Conservation (phyloP, 1,284 basidiomycete genomes). For the Heterobasidion parviporum region DNA sequence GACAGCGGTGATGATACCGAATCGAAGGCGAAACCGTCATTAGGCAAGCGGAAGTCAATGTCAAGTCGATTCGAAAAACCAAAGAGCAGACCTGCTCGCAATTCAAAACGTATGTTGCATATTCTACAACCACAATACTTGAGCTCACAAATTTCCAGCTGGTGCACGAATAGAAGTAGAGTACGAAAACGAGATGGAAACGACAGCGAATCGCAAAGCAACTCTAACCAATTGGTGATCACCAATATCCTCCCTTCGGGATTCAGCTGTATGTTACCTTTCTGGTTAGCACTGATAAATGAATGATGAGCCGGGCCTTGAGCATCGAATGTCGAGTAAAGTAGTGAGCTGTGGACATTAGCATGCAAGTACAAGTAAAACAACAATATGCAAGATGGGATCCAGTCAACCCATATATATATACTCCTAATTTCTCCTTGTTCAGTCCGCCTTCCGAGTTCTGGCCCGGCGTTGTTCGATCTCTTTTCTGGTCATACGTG, state of each 20-base stretch:
- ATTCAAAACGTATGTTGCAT: constrained; percentile 11
- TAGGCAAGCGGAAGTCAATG: constrained; percentile 12
- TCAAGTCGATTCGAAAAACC: background rate
- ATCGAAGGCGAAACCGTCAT: constrained; percentile 6
- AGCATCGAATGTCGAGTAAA: background rate
- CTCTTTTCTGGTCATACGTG: constrained; percentile 70
- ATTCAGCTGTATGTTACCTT: too few species aligned
- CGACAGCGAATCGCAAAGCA: background rate
- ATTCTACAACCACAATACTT: background rate
- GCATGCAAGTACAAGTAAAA: background rate
- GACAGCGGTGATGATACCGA: background rate
- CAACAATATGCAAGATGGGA: background rate
- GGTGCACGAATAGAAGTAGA: constrained; percentile 13
- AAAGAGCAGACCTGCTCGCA: background rate
- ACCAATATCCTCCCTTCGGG: too few species aligned
- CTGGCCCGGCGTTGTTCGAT: constrained; percentile 35
- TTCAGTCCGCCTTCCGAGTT: constrained; percentile 3
- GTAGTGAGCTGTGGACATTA: background rate
- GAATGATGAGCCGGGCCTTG: background rate
- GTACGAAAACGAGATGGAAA: constrained; percentile 6
- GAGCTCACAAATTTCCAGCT: constrained; percentile 1
- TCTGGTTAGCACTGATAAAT: too few species aligned
- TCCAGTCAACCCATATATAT: background rate
- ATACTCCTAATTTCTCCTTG: background rate
- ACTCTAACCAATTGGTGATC: constrained; percentile 4